These are phyloP conservation scores for Amylocarpus encephaloides DNA, from an alignment of 2,329 filamentous ascomycete species.

Conservation along the genomic window DNA sequence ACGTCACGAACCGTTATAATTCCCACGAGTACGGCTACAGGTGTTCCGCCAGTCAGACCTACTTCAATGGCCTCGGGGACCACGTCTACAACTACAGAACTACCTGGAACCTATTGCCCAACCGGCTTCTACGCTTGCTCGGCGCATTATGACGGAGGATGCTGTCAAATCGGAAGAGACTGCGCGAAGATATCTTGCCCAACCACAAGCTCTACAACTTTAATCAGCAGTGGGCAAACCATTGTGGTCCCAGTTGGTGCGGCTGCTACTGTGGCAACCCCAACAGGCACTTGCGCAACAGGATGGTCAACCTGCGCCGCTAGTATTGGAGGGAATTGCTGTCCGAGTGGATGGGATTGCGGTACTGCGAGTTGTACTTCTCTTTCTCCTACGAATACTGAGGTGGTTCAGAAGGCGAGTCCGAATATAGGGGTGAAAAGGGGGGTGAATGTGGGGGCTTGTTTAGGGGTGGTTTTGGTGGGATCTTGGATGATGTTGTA, in stretches of 20 bases:
- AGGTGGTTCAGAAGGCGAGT: constrained; percentile 22
- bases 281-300: constrained; percentile 53
- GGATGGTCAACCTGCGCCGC: constrained; percentile 73
- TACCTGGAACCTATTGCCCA: constrained; percentile 54
- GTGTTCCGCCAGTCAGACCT: constrained; percentile 43
- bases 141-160: constrained; percentile 73
- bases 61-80: constrained; percentile 37
- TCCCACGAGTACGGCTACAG: constrained; percentile 35
- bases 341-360: constrained; percentile 70
- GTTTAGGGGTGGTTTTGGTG: not conserved
- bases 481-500: constrained; percentile 6
- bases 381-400: constrained; percentile 46
- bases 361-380: constrained; percentile 66
- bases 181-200: constrained; percentile 79
- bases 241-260: constrained; percentile 56
- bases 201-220: constrained; percentile 51
- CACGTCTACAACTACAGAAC: constrained; percentile 21
- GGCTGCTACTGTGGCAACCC: constrained; percentile 37
- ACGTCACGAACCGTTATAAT: constrained; percentile 29
- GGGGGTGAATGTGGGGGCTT: not conserved
- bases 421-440: constrained; percentile 9
- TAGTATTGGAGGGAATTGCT: constrained; percentile 71
- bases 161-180: constrained; percentile 81
- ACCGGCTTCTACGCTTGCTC: constrained; percentile 89
- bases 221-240: constrained; percentile 62